Evolutionary conservation across 805 yeast species (phyloP), one percentile per base, ranked within the genome.

Genomic region (Lipomyces mesembrius): DNA sequence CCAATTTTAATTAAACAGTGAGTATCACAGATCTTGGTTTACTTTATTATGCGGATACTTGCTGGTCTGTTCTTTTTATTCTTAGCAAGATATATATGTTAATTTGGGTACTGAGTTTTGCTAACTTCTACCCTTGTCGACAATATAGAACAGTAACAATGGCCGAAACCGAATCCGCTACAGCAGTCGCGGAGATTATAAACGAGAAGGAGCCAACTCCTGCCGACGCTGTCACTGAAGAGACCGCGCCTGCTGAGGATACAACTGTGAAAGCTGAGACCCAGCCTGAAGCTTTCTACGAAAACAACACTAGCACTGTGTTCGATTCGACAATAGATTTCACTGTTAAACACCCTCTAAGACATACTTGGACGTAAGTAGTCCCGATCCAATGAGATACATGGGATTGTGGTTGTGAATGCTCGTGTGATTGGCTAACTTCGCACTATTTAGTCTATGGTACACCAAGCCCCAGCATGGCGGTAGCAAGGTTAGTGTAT

Each of bases 401-500:
- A 27, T 43, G 54, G 49, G 43, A 34, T 22, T 32, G 27, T 32
- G 49, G 39, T 37, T 14, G 39, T 37, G 17, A 37, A 37, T 37
- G 39, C 22, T 56, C 22, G 46, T 29, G 37, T 27, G 27, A 7
- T 14, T 58, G 61, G n/a, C 5, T 35, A 37, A 39, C 22, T 1
- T 58, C 17, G 14, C 17, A 1, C n/a, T 11, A 79, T 94, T 97
- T 98, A 92, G 98, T 27, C 85, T 94, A 76, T 94, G 99, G 99
- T 95, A 92, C 84, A 91, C 97, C 67, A 92, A 92, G 82, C 98
- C 99, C 69, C 88, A 91, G 68, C 86, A 87, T 68, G 90, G 88
- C 76, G 83, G 83, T 71, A 69, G 55, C 71, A 46, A 82, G 82
- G 68, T 65, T 43, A 20, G 39, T 51, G 55, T 22, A 22, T 12